Evolutionary conservation across 352 stramenopile species (phyloP), one percentile per base, ranked within the genome.

Genomic region (Phytophthora lateralis): DNA sequence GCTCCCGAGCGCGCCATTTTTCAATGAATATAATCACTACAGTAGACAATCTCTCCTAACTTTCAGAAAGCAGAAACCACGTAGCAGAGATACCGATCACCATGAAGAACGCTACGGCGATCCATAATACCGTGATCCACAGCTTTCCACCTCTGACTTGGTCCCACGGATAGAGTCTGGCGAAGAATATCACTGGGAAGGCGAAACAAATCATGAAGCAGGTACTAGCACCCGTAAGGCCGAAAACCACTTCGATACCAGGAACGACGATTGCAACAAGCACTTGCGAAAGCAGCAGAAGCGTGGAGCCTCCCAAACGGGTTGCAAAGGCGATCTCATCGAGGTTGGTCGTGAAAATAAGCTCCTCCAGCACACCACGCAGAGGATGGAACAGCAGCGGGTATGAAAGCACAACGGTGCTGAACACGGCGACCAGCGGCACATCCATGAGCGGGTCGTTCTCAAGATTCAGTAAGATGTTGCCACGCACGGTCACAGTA

Each of bases 391-490:
- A 94, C 6, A 92, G 66, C 41, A 94, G 61, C 34, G 82, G 85
- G 51, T 84, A 94, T 8, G 79, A 85, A n/a, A 89, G 69, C 59
- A 94, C 50, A 15, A 91, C 79, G 1, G 83, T 90, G 27, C 81
- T 66, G 57, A 89, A 89, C 14, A 90, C 79, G 6, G 81, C 81
- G 41, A 94, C 69, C 12, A 90, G 68, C 35, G 82, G 79, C 17
- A 91, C 47, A 20, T 79, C 63, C 85, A 94, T 92, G 11, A 86
- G 58, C 1, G 75, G 65, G 32, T 94, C 83, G 66, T 74, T 72
- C 52, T 94, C 77, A 14, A 94, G 69, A 53, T 92, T 94, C 39
- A 94, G 73, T 41, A 94, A 62, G n/a, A 94, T 66, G 60, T 94
- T 94, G 60, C 82, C 82, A 12, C 77, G 73, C 26, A 88, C 73